phyloP scores from a whole-genome alignment of 2,329 filamentous ascomycete species.

The Fusarium sp. region DNA sequence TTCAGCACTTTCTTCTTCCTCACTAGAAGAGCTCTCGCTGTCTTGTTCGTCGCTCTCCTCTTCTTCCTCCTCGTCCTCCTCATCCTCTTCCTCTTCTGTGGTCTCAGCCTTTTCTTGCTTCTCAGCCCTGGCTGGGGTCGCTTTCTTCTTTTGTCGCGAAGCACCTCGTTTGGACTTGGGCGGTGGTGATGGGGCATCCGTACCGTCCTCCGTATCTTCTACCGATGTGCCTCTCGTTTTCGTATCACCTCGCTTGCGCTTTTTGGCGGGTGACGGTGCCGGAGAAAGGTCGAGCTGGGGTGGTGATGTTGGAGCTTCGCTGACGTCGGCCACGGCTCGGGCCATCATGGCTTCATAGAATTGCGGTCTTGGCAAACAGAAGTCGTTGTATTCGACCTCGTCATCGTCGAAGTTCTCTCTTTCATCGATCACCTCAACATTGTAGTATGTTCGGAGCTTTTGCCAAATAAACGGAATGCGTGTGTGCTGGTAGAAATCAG shows the following conservation, averaged over 20 bases:
- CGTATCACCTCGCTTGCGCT: slow-evolving; percentile 57
- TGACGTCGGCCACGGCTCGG: slow-evolving; percentile 55
- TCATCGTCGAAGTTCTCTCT: slow-evolving; percentile 75
- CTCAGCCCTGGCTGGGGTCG: slow-evolving; percentile 53
- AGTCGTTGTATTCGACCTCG: slow-evolving; percentile 70
- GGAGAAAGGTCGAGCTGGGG: slow-evolving; percentile 54
- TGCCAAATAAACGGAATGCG: slow-evolving; percentile 91
- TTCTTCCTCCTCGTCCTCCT: slow-evolving; percentile 39
- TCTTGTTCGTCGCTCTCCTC: slow-evolving; percentile 51
- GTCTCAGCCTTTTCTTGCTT: slow-evolving; percentile 50
- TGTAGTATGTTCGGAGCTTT: slow-evolving; percentile 85
- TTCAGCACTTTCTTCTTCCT: slow-evolving; percentile 48
- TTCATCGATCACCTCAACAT: slow-evolving; percentile 86
- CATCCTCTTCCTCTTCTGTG: slow-evolving; percentile 49
- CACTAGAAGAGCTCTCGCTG: slow-evolving; percentile 47
- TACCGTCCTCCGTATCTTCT: slow-evolving; percentile 59
- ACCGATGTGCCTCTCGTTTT: slow-evolving; percentile 55
- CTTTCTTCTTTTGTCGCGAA: slow-evolving; percentile 55
- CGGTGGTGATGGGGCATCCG: slow-evolving; percentile 50
- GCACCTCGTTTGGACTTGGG: slow-evolving; percentile 54
- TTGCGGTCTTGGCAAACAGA: slow-evolving; percentile 64
- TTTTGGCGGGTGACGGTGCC: slow-evolving; percentile 48
- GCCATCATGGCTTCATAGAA: slow-evolving; percentile 59
- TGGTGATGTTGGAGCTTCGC: slow-evolving; percentile 60
- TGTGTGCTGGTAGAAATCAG: slow-evolving; percentile 77